Base-by-base conservation (phyloP, 306 rosid genomes). In the Lotus japonicus region DNA sequence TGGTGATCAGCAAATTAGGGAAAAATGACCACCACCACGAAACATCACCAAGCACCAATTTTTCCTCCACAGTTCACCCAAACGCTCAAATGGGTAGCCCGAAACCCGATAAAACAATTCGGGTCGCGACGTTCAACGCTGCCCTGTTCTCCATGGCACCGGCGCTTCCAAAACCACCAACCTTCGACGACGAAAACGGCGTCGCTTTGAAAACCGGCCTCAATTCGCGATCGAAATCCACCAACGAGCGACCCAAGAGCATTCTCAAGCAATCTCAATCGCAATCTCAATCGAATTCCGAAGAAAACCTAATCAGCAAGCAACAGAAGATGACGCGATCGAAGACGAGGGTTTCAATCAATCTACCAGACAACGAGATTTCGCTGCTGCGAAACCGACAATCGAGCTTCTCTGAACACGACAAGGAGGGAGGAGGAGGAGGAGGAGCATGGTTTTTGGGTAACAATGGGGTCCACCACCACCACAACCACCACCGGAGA, bases 101-200 rank as follows among this genome's bases (percentile, higher is more conserved):
- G 15, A 75, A 71, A 11, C 21, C 83, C 1, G 70, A 73, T 16
- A 65, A 64, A 23, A 71, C 69, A 0, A 76, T 94, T 6, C 86
- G 97, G 53, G 73, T 94, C 9, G 98, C 97, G 0, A 88, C 97
- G 3, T 90, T 94, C 51, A 94, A 90, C 72, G 98, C 97, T n/a
- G 98, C 98, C 45, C 87, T 90, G 41, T 90, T 90, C 76, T 88
- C 94, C 64, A 88, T 92, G 98, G 98, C 92, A 6, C 88, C 96
- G 15, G 88, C 92, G 3, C 84, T 85, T 43, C 92, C 98, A 9
- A 88, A 78, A 52, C 16, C 35, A 0, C 21, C 46, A 7, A 55
- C 43, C 49, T 77, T 69, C 7, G 83, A 52, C 31, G 70, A 68
- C 11, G 67, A 81, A 74, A 82, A 80, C 56, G 84, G 77, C 16